Evolutionary conservation across 345 rosid species (phyloP), one percentile per base, ranked within the genome.

Genomic region (Balakata baccata): DNA sequence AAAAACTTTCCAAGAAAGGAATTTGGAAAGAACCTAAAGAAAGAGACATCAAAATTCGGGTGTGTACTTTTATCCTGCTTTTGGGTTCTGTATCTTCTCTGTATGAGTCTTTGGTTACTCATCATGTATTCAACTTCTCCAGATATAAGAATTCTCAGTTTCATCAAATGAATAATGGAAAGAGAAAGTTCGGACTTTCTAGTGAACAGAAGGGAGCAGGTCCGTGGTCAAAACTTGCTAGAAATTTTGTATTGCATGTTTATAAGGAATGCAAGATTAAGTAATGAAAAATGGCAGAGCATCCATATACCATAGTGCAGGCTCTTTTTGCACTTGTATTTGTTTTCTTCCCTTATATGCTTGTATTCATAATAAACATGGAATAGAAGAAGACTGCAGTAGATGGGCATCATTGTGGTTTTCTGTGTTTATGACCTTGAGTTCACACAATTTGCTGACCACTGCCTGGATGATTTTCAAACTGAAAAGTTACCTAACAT

Each of bases 81-180:
- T 59, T 69, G 22, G 43, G 22, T 78, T 57, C 61, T 39, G 43
- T 54, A 29, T 61, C 50, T 72, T 22, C 72, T 23, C 43, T 49
- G 23, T 59, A 13, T 57, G 72, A 64, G 64, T 61, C 29, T 63
- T 17, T 69, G 17, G 14, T 41, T 22, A 70, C 62, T 74, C 37
- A 78, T 78, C 29, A 76, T 66, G 54, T 77, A 61, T 72, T 79
- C 60, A 50, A 68, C 29, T 75, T 70, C 17, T 85, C 81, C 81
- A 85, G 98, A 77, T 78, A 76, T 74, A 85, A 87, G 69, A 87
- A 83, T 46, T 75, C 92, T 63, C 90, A 85, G 67, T 77, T 74
- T 70, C 86, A 80, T 76, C 84, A 79, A 65, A 67, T 7, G 70
- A 70, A 82, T 68, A 83, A 80, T 64, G 68, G 63, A 70, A 88